Evolutionary conservation across 2,329 filamentous ascomycete species (phyloP), one percentile per base, ranked within the genome.

Genomic region (Venturia pyrina): DNA sequence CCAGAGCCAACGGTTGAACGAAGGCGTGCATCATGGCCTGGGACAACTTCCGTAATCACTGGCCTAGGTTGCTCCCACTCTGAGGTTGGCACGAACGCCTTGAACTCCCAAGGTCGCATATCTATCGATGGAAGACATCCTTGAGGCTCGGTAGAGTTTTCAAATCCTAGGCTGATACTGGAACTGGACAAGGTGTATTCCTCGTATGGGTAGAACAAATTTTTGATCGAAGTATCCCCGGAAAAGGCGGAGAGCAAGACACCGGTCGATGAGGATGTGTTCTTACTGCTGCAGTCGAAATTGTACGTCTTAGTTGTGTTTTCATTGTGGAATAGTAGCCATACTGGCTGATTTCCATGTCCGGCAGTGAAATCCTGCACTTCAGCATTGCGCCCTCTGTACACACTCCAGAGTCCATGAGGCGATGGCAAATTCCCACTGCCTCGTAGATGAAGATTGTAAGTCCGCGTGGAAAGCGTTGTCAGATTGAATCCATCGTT

Each of bases 151-250:
- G 75, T 75, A 5, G 77, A 73, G 0, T 77, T 72, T 1, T 83
- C 82, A 0, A 73, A 71, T 62, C 78, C 77, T 5, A 62, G 40
- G 19, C 13, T 28, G 40, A 44, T 34, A 11, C 13, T 48, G 24
- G 60, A 41, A 19, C 43, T 48, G 13, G 32, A 34, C 24, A 88
- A 75, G 0, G 74, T 80, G 66, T 82, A 76, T 68, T 84, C 80
- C 34, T 86, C 84, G 69, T 84, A 85, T 0, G 85, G 85, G 70
- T 83, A 84, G 71, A 89, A 86, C 15, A 89, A 71, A 69, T 87
- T 87, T 70, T 83, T 84, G 68, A 89, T 85, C 0, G 78, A 82
- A 1, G 80, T 82, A 13, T 79, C 81, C 2, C 74, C 71, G 17
- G 78, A 75, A 66, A 85, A 89, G 0, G 86, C 84, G 11, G 85